Evolutionary conservation across 441 rosid genomes (phyloP), one percentile per base, ranked within the genome.

Genomic region (Adansonia gregorii): DNA sequence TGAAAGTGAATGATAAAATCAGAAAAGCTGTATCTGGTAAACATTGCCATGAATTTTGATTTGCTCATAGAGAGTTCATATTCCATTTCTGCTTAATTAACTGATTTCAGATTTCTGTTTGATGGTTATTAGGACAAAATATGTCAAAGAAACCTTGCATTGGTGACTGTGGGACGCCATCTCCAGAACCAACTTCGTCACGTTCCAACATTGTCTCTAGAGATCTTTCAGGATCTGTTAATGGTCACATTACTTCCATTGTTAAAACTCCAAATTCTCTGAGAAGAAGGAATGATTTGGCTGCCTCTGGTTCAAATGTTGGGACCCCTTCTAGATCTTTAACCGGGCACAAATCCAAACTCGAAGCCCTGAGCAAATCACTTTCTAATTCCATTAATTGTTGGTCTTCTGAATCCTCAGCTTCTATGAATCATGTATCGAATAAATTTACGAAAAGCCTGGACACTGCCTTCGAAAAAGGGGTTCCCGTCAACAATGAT

Each of bases 131-230:
- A 91, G 92, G 83, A 51, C 82, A 54, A 76, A 75, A 27, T 20
- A 83, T 73, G 67, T 77, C 58, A 27, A 89, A 79, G 82, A 81
- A 76, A 77, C 78, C 76, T 67, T 82, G 85, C 54, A 39, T 78
- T 70, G 78, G 79, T 55, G 81, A 85, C 58, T 80, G 85, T 3
- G 71, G 39, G 74, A 78, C 59, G 27, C 27, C 85, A 43, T 20
- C 80, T 35, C 43, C 67, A 11, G 86, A 82, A 73, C 83, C 88
- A 58, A 72, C 88, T 41, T 81, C 81, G 82, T 81, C 85, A 49
- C 74, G 60, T 79, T 69, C 76, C 10, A 73, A 41, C 46, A 41
- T 72, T 69, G 31, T 67, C 6, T 22, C 27, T 19, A 77, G 68
- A 43, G 64, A 75, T 56, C 72, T 61, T 49, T 71, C 72, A 12